These are phyloP conservation scores for Jaminaea rosea DNA, from an alignment of 1,284 basidiomycete species.

Conservation along the genomic window DNA sequence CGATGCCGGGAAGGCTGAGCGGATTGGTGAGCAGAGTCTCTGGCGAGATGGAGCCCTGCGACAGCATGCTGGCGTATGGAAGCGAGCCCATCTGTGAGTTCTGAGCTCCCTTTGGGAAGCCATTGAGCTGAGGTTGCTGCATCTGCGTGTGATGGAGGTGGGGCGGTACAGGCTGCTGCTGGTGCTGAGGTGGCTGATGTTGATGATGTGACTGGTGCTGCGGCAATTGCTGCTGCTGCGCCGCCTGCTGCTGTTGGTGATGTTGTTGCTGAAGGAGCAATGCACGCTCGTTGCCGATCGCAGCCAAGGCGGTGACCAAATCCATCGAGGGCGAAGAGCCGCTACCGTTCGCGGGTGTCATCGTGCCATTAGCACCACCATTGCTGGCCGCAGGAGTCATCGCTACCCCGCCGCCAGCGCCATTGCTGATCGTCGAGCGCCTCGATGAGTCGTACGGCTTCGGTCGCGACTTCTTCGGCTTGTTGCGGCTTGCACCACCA, in stretches of 20 bases:
- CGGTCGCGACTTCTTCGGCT: neutral
- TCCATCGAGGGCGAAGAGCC: neutral
- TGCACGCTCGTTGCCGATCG: neutral
- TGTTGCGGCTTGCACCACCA: neutral
- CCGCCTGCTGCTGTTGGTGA: conserved; percentile 5
- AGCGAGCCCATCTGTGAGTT: too few relatives aligned
- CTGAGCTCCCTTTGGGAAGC: too few relatives aligned
- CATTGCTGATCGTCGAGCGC: neutral
- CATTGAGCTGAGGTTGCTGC: neutral
- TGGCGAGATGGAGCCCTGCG: conserved; percentile 34
- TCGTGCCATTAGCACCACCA: neutral
- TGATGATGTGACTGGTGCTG: neutral
- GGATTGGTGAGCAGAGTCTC: conserved; percentile 27
- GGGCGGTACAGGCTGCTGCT: neutral
- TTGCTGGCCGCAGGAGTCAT: neutral
- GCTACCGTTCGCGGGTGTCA: too few relatives aligned
- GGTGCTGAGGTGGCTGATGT: conserved; percentile 3
- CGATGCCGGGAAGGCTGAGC: conserved; percentile 35
- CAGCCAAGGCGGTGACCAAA: neutral
- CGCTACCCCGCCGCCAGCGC: neutral
- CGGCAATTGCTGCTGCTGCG: neutral
- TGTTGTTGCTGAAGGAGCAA: neutral
- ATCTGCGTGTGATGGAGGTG: neutral
- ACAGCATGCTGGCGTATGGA: conserved; percentile 3
- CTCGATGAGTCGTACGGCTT: neutral